Base-by-base conservation (phyloP, 176 grass and related monocot genomes). In the Rhipidocladum racemiflorum region DNA sequence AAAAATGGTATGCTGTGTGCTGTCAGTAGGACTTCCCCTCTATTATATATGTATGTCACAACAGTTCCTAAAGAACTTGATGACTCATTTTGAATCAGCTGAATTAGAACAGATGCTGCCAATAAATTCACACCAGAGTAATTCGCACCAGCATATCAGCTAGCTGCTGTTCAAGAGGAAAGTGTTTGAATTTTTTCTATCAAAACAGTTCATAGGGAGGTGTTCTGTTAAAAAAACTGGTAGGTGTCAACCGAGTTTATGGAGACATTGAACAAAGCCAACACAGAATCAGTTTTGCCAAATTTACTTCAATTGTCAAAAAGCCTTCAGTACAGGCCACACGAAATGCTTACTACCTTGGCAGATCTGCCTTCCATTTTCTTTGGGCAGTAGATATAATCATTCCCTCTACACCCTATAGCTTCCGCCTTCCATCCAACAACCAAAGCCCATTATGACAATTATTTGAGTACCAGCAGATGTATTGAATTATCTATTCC, bases 21-120 rank as follows among this genome's bases (percentile, higher is more conserved):
- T 23, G 5, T 61, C 53, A 72, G 51, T 82, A 83, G 20, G 14
- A 74, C 20, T 62, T 61, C 21, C 54, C 29, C 55, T 49, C 56
- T 36, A 35, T 80, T 55, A 54, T 61, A 82, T 49, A 72, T 48
- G 12, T 49, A 73, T 63, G 8, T 61, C 29, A 70, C 35, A 18
- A 28, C 30, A 49, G 57, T 63, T 74, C 45, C 13, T 38, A 83
- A 24, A 4, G 11, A 83, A 83, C 60, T 35, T 32, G 60, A 38
- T 61, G 29, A 25, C 54, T 49, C 68, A 40, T n/a, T 63, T 74
- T 74, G 14, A 73, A 48, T 46, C 64, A 72, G 39, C 27, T 71
- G 62, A 61, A 71, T 29, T 72, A 70, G 28, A 82, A 82, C 57
- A 61, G 67, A 71, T 82, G 39, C 18, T 45, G 25, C 54, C 36